These are phyloP conservation scores for Talaromyces sp. DNA, from an alignment of 2,329 filamentous ascomycete species.

Conservation along the genomic window DNA sequence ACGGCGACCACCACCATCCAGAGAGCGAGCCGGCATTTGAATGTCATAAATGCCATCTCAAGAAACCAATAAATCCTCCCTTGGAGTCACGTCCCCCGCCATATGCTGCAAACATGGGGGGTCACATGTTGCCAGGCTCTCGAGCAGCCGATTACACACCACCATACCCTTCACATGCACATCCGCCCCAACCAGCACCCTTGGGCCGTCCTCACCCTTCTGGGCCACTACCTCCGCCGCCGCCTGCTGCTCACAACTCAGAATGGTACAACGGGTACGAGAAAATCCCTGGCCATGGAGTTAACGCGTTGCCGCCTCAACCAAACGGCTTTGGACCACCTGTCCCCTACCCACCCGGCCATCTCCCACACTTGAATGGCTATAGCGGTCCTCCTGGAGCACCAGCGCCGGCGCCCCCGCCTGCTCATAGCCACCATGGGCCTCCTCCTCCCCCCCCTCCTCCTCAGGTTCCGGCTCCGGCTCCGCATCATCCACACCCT, in stretches of 20 bases:
- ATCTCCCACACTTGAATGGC: slow-evolving; percentile 9
- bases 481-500: slow-evolving; percentile 28
- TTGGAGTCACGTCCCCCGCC: slow-evolving; percentile 18
- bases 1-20: slow-evolving; percentile 21
- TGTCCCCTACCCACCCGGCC: slow-evolving; percentile 15
- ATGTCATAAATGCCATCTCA: slow-evolving; percentile 67
- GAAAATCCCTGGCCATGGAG: neutral
- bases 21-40: slow-evolving; percentile 39
- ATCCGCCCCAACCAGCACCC: slow-evolving; percentile 26
- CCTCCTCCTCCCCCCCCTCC: slow-evolving; percentile 24
- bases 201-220: slow-evolving; percentile 22
- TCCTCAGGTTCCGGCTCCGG: slow-evolving; percentile 45
- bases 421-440: slow-evolving; percentile 5
- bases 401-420: slow-evolving; percentile 33
- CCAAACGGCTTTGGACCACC: slow-evolving; percentile 11
- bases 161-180: slow-evolving; percentile 25
- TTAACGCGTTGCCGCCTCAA: slow-evolving; percentile 4
- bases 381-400: slow-evolving; percentile 9
- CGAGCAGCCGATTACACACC: slow-evolving; percentile 27
- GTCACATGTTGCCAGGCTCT: slow-evolving; percentile 18
- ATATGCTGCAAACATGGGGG: neutral
- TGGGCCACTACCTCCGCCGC: slow-evolving; percentile 15
- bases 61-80: slow-evolving; percentile 28
- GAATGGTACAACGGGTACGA: slow-evolving; percentile 11
- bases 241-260: slow-evolving; percentile 15